These are phyloP conservation scores for Aspergillus bertholletiae DNA, from an alignment of 495 filamentous ascomycete species.

Conservation along the genomic window DNA sequence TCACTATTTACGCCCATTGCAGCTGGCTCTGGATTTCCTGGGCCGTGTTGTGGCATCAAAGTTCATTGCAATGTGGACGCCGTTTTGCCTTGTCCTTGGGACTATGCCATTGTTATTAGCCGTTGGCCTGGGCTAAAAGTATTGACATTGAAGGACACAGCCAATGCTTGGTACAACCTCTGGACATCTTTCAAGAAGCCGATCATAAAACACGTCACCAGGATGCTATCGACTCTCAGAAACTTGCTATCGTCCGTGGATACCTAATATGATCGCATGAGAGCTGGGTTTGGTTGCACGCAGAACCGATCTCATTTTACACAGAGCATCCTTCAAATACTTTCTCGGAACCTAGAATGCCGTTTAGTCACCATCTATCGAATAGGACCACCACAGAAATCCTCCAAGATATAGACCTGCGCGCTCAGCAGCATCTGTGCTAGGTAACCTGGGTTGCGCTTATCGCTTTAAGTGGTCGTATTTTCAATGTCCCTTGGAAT, in stretches of 20 bases:
- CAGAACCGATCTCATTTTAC: background rate
- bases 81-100: background rate
- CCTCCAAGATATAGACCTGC: slow-evolving; percentile 36
- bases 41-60: background rate
- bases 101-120: background rate
- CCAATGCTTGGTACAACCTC: too few relatives aligned
- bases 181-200: too few relatives aligned
- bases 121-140: too few relatives aligned
- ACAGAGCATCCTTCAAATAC: background rate
- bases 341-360: background rate
- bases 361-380: too few relatives aligned
- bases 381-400: slow-evolving; percentile 36
- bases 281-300: background rate
- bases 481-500: slow-evolving; percentile 38
- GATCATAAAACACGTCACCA: too few relatives aligned
- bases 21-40: background rate
- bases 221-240: too few relatives aligned
- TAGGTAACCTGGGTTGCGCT: slow-evolving; percentile 30
- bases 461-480: slow-evolving; percentile 34
- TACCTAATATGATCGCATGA: too few relatives aligned
- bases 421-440: slow-evolving; percentile 32
- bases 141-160: too few relatives aligned
- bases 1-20: background rate
- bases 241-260: too few relatives aligned
- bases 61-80: background rate